Evolutionary conservation across 2,329 filamentous ascomycete species (phyloP).

Genomic region (Claviceps pusilla): DNA sequence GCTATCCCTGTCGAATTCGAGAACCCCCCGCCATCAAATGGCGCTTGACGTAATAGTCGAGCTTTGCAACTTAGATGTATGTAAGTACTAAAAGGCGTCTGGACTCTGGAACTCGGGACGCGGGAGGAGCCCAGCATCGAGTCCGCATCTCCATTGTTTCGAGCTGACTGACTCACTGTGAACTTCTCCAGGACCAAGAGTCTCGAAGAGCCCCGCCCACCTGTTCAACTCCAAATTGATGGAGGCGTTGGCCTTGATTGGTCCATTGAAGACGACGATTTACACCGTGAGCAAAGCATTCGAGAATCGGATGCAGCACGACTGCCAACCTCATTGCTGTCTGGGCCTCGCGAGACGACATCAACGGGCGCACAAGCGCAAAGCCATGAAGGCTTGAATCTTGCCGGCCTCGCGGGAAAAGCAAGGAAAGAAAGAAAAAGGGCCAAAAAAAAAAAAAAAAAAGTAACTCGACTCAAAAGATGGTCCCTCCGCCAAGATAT

Average conservation of each 20-base stretch:
- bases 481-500: conserved; percentile 7
- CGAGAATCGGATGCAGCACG: neutral
- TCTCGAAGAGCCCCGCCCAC: neutral
- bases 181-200: neutral
- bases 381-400: neutral
- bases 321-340: neutral
- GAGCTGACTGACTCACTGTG: neutral
- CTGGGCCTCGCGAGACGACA: neutral
- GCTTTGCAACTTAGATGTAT: neutral
- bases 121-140: neutral
- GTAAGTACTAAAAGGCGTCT: neutral
- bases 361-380: neutral
- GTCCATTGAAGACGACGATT: neutral
- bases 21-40: neutral
- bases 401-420: neutral
- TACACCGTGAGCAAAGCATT: neutral
- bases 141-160: neutral
- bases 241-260: neutral
- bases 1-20: no score
- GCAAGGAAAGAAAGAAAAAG: no score
- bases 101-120: neutral
- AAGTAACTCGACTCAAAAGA: neutral
- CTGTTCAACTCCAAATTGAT: neutral
- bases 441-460: neutral
- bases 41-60: neutral